Percentiles rank a stretch among this genome's conserved stretches.
phyloP scores from a whole-genome alignment of 352 stramenopile genomes.

The Phytopythium cucurbitacearum region DNA sequence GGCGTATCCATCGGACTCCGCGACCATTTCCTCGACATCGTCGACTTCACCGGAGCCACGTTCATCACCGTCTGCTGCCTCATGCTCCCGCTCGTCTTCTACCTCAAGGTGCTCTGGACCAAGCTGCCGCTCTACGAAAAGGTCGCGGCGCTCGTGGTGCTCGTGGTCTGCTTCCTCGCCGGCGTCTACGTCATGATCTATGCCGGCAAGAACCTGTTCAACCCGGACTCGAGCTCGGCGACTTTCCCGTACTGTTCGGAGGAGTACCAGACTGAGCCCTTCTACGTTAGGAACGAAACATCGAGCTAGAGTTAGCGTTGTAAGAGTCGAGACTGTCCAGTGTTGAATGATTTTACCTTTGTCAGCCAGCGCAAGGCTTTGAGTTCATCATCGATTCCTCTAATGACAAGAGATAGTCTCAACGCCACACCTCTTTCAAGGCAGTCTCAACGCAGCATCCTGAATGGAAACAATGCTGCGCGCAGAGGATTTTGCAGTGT shows the following conservation, averaged over 20 bases:
- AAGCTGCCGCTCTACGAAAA: constrained; percentile 40
- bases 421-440: too few relatives aligned
- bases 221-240: constrained; percentile 12
- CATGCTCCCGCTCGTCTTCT: constrained; percentile 37
- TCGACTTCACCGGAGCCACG: constrained; percentile 46
- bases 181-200: constrained; percentile 42
- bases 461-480: too few relatives aligned
- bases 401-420: too few relatives aligned
- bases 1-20: constrained; percentile 30
- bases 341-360: too few relatives aligned
- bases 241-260: constrained; percentile 59
- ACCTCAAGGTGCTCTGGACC: constrained; percentile 39
- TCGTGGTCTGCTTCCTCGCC: constrained; percentile 24
- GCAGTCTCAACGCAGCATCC: too few relatives aligned
- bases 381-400: too few relatives aligned
- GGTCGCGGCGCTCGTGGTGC: constrained; percentile 21
- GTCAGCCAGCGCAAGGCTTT: too few relatives aligned
- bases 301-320: too few relatives aligned
- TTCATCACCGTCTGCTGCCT: constrained; percentile 31
- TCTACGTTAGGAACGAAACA: constrained; percentile 23
- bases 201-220: constrained; percentile 34
- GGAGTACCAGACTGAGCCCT: constrained; percentile 35
- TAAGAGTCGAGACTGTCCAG: too few relatives aligned
- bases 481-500: too few relatives aligned
- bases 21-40: constrained; percentile 41